Conservation (phyloP, 192 early-diverging fungal genomes). For the Funneliformis mosseae region DNA sequence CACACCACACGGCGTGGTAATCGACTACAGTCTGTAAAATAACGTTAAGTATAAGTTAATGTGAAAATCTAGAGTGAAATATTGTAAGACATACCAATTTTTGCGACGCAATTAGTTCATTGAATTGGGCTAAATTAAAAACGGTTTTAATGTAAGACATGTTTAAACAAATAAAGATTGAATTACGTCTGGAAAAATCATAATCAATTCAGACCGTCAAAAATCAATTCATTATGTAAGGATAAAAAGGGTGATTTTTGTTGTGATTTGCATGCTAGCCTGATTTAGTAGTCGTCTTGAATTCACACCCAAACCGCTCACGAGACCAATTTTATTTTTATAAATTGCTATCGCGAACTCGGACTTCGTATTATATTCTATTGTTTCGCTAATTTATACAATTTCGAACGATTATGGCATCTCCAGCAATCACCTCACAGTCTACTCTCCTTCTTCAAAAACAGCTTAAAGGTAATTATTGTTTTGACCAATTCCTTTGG, state of each 20-base stretch:
- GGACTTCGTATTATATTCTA: not conserved
- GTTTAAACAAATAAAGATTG: too few relatives aligned
- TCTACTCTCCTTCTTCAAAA: constrained; percentile 32
- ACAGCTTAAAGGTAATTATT: constrained; percentile 29
- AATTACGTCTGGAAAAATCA: too few relatives aligned
- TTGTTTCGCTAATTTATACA: not conserved
- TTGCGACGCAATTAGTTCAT: constrained; percentile 8
- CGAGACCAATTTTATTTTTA: too few relatives aligned
- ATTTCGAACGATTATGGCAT: not conserved
- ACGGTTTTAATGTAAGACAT: constrained; percentile 31
- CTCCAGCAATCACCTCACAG: not conserved
- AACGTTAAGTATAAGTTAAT: not conserved
- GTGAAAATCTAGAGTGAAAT: too few relatives aligned
- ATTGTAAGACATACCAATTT: constrained; percentile 19
- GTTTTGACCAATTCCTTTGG: not conserved
- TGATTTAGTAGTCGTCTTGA: too few relatives aligned
- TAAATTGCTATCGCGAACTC: constrained; percentile 18
- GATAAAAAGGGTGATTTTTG: too few relatives aligned
- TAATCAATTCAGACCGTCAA: too few relatives aligned
- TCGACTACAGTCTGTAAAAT: constrained; percentile 54
- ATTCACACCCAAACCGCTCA: too few relatives aligned
- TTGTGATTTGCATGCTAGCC: too few relatives aligned
- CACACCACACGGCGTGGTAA: constrained; percentile 55
- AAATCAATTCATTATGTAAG: too few relatives aligned
- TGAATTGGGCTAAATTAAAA: not conserved